A percentile compares a stretch with the other conserved stretches of the same genome.
Conservation (phyloP, 1,139 yeast species). For the Entelexis paramagnoliae region DNA sequence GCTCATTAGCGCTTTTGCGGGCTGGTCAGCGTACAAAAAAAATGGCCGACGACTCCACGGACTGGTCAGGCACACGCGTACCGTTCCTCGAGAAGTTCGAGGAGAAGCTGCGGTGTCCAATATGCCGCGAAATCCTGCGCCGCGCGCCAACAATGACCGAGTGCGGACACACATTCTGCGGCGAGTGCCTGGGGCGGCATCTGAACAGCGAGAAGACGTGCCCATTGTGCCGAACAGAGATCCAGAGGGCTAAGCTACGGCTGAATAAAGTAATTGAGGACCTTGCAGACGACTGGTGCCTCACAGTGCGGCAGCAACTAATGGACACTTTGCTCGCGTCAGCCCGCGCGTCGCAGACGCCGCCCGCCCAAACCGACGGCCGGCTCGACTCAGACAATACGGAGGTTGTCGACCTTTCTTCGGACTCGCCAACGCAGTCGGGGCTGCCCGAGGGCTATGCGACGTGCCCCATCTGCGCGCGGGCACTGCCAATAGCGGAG, state of each 20-base stretch:
- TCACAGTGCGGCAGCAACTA: not conserved
- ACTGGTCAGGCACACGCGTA: slow-evolving; percentile 14
- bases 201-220: slow-evolving; percentile 52
- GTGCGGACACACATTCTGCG: slow-evolving; percentile 87
- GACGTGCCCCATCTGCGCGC: slow-evolving; percentile 60
- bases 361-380: not conserved
- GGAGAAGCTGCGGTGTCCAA: slow-evolving; percentile 66
- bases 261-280: slow-evolving; percentile 68
- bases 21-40: not conserved
- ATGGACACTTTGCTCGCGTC: not conserved
- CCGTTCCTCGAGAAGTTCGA: slow-evolving; percentile 40
- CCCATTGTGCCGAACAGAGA: slow-evolving; percentile 68
- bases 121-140: slow-evolving; percentile 75
- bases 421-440: not conserved
- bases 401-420: slow-evolving; percentile 2
- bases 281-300: slow-evolving; percentile 44
- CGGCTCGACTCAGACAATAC: not conserved
- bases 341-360: not conserved
- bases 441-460: slow-evolving; percentile 19
- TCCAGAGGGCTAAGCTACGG: slow-evolving; percentile 59
- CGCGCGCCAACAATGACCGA: slow-evolving; percentile 71
- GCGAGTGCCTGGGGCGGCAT: slow-evolving; percentile 72
- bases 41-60: slow-evolving; percentile 16
- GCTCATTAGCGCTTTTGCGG: not conserved
- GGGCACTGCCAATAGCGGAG: slow-evolving; percentile 44